phyloP scores from a whole-genome alignment of 2,329 filamentous ascomycete genomes.

The Cryphonectria japonica region DNA sequence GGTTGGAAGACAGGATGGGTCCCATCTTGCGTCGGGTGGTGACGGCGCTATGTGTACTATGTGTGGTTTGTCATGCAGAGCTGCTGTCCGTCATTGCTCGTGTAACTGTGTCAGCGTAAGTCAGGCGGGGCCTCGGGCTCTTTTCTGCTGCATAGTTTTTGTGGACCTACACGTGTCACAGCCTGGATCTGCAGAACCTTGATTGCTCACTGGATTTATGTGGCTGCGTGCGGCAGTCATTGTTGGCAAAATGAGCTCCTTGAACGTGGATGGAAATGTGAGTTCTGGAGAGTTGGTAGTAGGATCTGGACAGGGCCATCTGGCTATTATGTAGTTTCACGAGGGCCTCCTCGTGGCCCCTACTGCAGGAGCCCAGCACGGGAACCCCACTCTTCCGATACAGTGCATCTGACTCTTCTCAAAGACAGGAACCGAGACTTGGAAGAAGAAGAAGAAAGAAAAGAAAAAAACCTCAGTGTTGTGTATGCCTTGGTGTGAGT shows the following conservation, averaged over 20 bases:
- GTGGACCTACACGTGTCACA: not conserved
- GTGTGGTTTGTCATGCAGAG: constrained; percentile 28
- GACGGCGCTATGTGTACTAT: constrained; percentile 1
- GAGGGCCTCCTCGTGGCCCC: not conserved
- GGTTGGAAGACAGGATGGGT: constrained; percentile 17
- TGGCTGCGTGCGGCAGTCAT: not conserved
- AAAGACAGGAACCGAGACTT: too few species aligned
- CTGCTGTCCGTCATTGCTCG: constrained; percentile 32
- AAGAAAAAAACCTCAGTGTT: too few species aligned
- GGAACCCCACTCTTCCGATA: not conserved
- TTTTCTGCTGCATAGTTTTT: too few species aligned
- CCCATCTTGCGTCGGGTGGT: constrained; percentile 20
- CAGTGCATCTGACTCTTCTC: not conserved
- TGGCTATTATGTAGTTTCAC: not conserved
- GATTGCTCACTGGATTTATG: not conserved
- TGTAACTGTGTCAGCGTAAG: not conserved
- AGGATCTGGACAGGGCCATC: not conserved
- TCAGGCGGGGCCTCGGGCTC: not conserved
- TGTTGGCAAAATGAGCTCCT: not conserved
- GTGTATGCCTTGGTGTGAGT: too few species aligned
- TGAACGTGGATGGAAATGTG: not conserved
- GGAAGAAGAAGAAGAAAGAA: too few species aligned
- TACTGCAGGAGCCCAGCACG: not conserved
- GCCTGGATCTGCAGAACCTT: not conserved
- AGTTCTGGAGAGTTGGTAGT: not conserved